Evolutionary conservation across 768 basidiomycete species (phyloP).

Genomic region (Tephrocybe sp.): DNA sequence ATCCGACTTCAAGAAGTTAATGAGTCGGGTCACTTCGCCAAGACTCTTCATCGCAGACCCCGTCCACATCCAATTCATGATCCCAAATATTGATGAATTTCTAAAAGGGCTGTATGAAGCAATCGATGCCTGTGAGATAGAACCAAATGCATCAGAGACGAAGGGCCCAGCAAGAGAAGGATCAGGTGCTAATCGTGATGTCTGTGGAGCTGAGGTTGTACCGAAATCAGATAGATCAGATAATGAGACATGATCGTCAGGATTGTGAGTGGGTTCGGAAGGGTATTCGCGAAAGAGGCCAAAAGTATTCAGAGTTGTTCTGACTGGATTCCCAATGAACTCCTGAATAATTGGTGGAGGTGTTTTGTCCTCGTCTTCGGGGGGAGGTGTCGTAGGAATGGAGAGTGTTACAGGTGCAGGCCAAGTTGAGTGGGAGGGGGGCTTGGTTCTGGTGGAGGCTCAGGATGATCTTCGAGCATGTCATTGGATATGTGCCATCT

Average conservation of each 20-base stretch:
- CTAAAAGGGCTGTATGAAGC: conserved; percentile 3
- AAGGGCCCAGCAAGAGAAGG: background rate
- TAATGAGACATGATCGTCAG: conserved; percentile 7
- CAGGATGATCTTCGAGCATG: too few relatives aligned
- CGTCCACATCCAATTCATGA: conserved; percentile 18
- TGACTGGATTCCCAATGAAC: conserved; percentile 4
- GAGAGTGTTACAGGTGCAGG: background rate
- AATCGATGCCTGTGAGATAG: too few relatives aligned
- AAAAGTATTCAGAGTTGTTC: conserved; percentile 9
- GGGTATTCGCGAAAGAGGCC: conserved; percentile 18
- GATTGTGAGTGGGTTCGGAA: conserved; percentile 10
- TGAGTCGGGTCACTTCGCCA: conserved; percentile 1
- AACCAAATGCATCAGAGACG: background rate
- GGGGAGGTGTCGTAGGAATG: background rate
- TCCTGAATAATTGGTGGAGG: background rate
- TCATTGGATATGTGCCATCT: too few relatives aligned
- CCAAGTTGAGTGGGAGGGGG: background rate
- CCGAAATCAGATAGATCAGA: conserved; percentile 2
- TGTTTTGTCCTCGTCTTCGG: background rate
- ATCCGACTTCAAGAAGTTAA: conserved; percentile 12
- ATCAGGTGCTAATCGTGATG: background rate
- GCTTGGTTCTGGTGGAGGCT: too few relatives aligned
- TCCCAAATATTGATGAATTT: conserved; percentile 6
- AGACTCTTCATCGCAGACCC: conserved; percentile 12
- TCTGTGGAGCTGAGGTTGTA: background rate